phyloP scores from a whole-genome alignment of 2,329 filamentous ascomycete species.

The Fusarium tuaranense region DNA sequence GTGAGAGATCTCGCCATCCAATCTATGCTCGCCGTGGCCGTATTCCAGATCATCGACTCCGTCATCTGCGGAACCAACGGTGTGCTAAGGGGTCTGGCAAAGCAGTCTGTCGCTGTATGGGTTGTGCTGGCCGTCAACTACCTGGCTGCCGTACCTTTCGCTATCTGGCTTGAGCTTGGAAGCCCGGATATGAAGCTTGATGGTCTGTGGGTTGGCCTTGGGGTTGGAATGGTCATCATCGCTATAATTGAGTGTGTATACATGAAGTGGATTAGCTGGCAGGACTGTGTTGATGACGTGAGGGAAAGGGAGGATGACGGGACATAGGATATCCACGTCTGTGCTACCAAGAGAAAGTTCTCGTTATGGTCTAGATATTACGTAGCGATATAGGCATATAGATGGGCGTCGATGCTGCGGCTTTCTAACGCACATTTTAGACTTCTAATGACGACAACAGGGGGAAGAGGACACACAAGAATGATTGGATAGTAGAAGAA shows the following conservation, averaged over 20 bases:
- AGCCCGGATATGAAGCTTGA: constrained; percentile 39
- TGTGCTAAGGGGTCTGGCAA: constrained; percentile 33
- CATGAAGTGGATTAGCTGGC: constrained; percentile 41
- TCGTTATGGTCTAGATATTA: neutral
- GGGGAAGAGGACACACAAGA: neutral
- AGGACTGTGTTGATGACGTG: constrained; percentile 39
- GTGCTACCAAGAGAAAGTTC: neutral
- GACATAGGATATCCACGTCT: constrained; percentile 6
- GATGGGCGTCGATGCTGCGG: neutral
- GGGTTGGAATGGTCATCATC: constrained; percentile 40
- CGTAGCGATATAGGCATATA: neutral
- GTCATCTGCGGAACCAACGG: constrained; percentile 37
- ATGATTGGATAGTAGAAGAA: no score
- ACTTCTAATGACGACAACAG: neutral
- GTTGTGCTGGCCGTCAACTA: constrained; percentile 36
- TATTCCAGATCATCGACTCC: constrained; percentile 36
- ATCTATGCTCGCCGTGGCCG: constrained; percentile 30
- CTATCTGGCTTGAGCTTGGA: constrained; percentile 36
- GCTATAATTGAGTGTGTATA: constrained; percentile 39
- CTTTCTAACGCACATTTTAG: neutral
- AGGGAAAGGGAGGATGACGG: constrained; percentile 36
- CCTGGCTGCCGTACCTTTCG: constrained; percentile 32
- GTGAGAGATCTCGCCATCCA: constrained; percentile 25
- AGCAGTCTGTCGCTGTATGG: constrained; percentile 37
- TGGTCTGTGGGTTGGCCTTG: constrained; percentile 41